A percentile compares a stretch with the other conserved stretches of the same genome.
phyloP scores from a whole-genome alignment of 1,284 basidiomycete genomes.

The Apiotrichum gracile region DNA sequence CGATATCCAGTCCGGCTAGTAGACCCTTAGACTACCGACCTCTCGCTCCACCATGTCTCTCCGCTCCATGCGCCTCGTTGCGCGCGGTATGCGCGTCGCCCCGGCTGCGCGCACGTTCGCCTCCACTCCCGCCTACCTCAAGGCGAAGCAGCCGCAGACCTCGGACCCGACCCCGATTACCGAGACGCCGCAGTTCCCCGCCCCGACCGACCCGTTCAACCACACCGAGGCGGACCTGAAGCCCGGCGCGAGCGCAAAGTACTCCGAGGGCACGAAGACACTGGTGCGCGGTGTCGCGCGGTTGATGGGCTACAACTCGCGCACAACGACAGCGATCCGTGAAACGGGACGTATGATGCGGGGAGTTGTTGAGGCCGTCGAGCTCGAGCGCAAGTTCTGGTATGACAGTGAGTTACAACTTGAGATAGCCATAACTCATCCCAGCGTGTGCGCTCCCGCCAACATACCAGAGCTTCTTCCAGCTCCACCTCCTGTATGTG shows the following conservation, averaged over 20 bases:
- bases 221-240: conserved; percentile 12
- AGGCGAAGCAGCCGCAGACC: conserved; percentile 3
- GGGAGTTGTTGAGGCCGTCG: conserved; percentile 50
- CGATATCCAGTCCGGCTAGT: no score
- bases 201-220: conserved; percentile 39
- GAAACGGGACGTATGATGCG: conserved; percentile 54
- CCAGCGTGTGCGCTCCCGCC: conserved; percentile 79
- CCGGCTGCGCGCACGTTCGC: conserved; percentile 8
- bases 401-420: conserved; percentile 39
- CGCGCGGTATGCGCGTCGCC: conserved; percentile 6
- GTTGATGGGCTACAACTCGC: conserved; percentile 53
- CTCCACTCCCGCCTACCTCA: conserved; percentile 7
- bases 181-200: conserved; percentile 33
- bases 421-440: no score
- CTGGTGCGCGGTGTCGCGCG: conserved; percentile 46
- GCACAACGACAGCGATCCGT: conserved; percentile 51
- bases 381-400: conserved; percentile 49
- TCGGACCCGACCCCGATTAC: neutral
- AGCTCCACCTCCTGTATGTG: conserved; percentile 86
- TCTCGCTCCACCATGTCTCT: conserved; percentile 2
- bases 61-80: neutral
- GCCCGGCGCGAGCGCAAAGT: conserved; percentile 7
- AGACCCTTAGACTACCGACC: neutral
- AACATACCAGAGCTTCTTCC: conserved; percentile 98
- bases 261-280: conserved; percentile 33